Evolutionary conservation across 2,329 filamentous ascomycete genomes (phyloP).

Genomic region (Neofusicoccum laricinum): DNA sequence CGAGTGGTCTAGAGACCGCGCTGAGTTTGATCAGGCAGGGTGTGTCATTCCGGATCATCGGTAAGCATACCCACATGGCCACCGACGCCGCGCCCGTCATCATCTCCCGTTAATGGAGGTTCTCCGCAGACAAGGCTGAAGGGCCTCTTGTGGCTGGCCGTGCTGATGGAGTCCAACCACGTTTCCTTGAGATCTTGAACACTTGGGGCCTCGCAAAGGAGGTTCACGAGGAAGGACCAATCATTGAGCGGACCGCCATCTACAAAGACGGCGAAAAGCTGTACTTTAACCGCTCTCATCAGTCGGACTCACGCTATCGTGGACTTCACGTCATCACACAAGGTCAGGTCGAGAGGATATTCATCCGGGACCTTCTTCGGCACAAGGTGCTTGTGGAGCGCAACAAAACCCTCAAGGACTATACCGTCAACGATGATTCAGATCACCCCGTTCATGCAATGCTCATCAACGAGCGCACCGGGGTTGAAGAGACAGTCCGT

Average conservation of each 20-base stretch:
- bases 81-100: too few species aligned
- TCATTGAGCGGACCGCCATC: conserved; percentile 31
- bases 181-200: conserved; percentile 19
- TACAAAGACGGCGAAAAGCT: conserved; percentile 31
- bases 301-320: conserved; percentile 35
- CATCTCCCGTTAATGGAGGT: too few species aligned
- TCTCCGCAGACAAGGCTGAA: conserved; percentile 31
- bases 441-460: not conserved
- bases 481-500: conserved; percentile 23
- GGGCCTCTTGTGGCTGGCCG: conserved; percentile 27
- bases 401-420: conserved; percentile 22
- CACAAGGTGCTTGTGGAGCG: conserved; percentile 34
- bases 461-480: conserved; percentile 23
- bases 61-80: too few species aligned
- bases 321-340: conserved; percentile 38
- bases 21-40: conserved; percentile 31
- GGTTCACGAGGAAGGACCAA: conserved; percentile 32
- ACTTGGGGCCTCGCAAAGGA: conserved; percentile 27
- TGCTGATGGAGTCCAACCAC: conserved; percentile 27
- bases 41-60: conserved; percentile 35
- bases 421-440: not conserved
- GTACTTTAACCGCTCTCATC: conserved; percentile 25
- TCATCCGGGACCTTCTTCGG: conserved; percentile 34
- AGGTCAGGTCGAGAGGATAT: conserved; percentile 37
- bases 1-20: conserved; percentile 31